Evolutionary conservation across 2,329 filamentous ascomycete species (phyloP).

Genomic region (Moelleriella libera): DNA sequence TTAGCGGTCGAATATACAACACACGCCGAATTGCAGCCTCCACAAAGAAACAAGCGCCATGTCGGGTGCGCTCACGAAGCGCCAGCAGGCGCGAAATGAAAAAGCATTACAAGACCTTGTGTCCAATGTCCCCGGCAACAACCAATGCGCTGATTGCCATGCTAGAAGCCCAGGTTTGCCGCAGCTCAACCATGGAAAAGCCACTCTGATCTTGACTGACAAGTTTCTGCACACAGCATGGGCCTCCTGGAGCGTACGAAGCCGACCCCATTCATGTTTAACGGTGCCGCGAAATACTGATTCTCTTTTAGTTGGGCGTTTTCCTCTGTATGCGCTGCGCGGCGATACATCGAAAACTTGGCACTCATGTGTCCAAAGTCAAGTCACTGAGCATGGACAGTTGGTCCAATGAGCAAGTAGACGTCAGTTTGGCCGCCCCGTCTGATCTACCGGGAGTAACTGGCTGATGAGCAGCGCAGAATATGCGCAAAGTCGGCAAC

Average conservation of each 20-base stretch:
- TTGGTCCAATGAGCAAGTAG: slow-evolving; percentile 91
- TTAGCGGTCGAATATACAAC: no score
- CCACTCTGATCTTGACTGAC: slow-evolving; percentile 11
- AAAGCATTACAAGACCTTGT: slow-evolving; percentile 81
- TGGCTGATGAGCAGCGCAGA: slow-evolving; percentile 32
- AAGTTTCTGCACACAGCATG: slow-evolving; percentile 46
- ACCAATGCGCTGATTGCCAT: slow-evolving; percentile 84
- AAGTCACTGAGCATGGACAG: slow-evolving; percentile 98
- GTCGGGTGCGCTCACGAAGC: slow-evolving; percentile 73
- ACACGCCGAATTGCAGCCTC: background rate
- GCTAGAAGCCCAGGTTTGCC: slow-evolving; percentile 76
- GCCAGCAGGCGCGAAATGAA: slow-evolving; percentile 96
- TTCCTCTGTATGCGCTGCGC: slow-evolving; percentile 98
- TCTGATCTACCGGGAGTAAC: background rate
- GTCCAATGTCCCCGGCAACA: slow-evolving; percentile 71
- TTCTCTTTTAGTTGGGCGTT: slow-evolving; percentile 56
- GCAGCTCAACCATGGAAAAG: no score
- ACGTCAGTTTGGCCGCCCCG: slow-evolving; percentile 41
- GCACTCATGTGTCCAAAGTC: slow-evolving; percentile 96
- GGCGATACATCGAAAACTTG: slow-evolving; percentile 85
- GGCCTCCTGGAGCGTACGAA: slow-evolving; percentile 89
- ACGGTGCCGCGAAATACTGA: background rate
- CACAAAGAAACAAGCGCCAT: slow-evolving; percentile 27
- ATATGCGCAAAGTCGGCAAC: slow-evolving; percentile 91
- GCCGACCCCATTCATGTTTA: background rate